Conservation (phyloP, 176 grass and related monocot species). For the Oryza australiensis region DNA sequence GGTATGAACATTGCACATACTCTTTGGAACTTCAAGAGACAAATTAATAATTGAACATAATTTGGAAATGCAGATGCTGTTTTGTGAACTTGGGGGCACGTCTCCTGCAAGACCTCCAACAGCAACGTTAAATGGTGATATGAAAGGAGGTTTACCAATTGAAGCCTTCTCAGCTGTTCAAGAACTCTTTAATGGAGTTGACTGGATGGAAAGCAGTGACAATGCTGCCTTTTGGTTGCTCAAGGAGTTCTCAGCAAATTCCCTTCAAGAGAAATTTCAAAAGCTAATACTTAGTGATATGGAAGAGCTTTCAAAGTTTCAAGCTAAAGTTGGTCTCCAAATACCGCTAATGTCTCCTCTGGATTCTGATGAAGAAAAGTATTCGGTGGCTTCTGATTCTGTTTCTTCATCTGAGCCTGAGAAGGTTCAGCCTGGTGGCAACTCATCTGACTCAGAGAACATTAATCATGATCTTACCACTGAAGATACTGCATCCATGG, state of each 20-base stretch:
- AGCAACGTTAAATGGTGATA: conserved; percentile 71
- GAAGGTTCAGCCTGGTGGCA: conserved; percentile 58
- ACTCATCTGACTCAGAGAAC: conserved; percentile 54
- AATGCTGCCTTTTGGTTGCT: conserved; percentile 89
- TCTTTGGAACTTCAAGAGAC: neutral
- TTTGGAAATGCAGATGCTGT: conserved; percentile 71
- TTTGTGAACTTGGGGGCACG: conserved; percentile 83
- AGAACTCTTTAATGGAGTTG: conserved; percentile 92
- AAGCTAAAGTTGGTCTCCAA: conserved; percentile 68
- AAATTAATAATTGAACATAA: conserved; percentile 18
- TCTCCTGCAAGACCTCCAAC: conserved; percentile 82
- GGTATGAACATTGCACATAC: conserved; percentile 45
- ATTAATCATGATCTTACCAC: conserved; percentile 37
- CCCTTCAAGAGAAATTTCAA: conserved; percentile 85
- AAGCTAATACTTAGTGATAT: conserved; percentile 88
- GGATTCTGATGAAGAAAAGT: conserved; percentile 97
- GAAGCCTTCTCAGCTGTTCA: conserved; percentile 97
- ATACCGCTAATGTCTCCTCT: conserved; percentile 68
- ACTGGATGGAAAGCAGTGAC: conserved; percentile 87
- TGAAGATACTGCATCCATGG: conserved; percentile 68
- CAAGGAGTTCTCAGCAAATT: conserved; percentile 90
- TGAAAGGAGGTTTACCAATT: conserved; percentile 93
- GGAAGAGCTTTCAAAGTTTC: conserved; percentile 69
- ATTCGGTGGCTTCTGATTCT: conserved; percentile 90
- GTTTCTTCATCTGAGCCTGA: conserved; percentile 70